A percentile compares a stretch with the other conserved stretches of the same genome.
These are phyloP conservation scores for Picochlorum sp. DNA, from an alignment of 139 green algal species.

Conservation along the genomic window DNA sequence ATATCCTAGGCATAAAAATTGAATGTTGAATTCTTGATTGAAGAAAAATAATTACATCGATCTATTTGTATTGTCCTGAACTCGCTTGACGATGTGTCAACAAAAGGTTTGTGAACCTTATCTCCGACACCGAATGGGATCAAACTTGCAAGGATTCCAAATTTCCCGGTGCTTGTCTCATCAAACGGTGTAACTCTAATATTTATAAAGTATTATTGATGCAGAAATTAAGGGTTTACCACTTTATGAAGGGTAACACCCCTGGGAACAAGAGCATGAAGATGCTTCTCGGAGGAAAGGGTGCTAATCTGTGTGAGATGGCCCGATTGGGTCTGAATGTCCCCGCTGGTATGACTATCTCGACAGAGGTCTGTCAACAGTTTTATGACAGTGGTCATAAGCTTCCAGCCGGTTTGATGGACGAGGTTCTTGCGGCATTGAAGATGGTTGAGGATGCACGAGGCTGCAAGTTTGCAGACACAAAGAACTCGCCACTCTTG, in stretches of 20 bases:
- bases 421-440: constrained; percentile 55
- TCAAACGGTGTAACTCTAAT: not conserved
- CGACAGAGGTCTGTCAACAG: constrained; percentile 67
- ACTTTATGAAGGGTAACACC: constrained; percentile 43
- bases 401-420: constrained; percentile 60
- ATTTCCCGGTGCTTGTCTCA: not conserved
- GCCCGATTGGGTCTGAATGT: constrained; percentile 70
- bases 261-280: constrained; percentile 58
- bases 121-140: not conserved
- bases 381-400: constrained; percentile 22
- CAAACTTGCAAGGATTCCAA: no score
- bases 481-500: constrained; percentile 56
- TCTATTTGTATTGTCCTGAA: no score
- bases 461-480: constrained; percentile 62
- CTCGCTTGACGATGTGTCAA: not conserved
- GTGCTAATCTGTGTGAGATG: constrained; percentile 87
- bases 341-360: constrained; percentile 84
- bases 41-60: no score
- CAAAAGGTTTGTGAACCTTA: not conserved
- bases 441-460: constrained; percentile 47
- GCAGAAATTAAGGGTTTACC: constrained; percentile 38
- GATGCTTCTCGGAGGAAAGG: constrained; percentile 71
- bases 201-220: not conserved
- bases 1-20: no score
- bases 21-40: no score